Percentiles rank a stretch among this genome's conserved stretches.
Evolutionary conservation across 2,329 filamentous ascomycete genomes (phyloP).

Genomic region (Rhytidhysteron rufulum): DNA sequence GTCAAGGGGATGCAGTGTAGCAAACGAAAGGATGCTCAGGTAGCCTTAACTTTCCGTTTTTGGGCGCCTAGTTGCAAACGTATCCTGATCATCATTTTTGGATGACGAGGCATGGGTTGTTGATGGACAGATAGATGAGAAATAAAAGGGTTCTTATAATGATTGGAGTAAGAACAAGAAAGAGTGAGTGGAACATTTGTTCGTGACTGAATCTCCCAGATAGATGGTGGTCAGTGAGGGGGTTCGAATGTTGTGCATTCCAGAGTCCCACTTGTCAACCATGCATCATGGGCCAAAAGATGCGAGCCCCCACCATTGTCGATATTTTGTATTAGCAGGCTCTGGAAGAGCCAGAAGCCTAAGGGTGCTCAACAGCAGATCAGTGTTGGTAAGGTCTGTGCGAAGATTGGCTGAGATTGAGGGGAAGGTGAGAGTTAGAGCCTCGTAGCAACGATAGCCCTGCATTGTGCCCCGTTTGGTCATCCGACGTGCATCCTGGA

Average conservation of each 20-base stretch:
- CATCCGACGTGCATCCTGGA: neutral
- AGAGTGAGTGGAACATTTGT: neutral
- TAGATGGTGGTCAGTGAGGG: too few species aligned
- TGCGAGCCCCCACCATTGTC: too few species aligned
- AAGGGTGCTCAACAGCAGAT: too few species aligned
- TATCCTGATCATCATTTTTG: neutral
- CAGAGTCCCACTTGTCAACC: neutral
- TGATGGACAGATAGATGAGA: too few species aligned
- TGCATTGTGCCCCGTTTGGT: neutral
- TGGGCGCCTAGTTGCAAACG: neutral
- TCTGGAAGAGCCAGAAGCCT: too few species aligned
- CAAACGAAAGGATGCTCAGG: neutral
- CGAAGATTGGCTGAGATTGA: neutral
- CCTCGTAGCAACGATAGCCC: slow-evolving; percentile 1
- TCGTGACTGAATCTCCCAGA: too few species aligned
- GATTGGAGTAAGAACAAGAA: neutral
- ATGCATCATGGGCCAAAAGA: too few species aligned
- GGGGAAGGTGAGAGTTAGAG: neutral
- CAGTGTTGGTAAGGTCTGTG: neutral
- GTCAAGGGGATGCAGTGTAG: slow-evolving; percentile 3
- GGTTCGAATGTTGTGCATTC: neutral
- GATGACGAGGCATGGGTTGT: neutral
- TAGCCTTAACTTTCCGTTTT: neutral
- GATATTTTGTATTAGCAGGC: too few species aligned
- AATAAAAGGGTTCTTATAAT: too few species aligned